Percentiles rank a stretch among this genome's conserved stretches.
Conservation (phyloP, 2,329 filamentous ascomycete genomes). For the Botrytis medusae region DNA sequence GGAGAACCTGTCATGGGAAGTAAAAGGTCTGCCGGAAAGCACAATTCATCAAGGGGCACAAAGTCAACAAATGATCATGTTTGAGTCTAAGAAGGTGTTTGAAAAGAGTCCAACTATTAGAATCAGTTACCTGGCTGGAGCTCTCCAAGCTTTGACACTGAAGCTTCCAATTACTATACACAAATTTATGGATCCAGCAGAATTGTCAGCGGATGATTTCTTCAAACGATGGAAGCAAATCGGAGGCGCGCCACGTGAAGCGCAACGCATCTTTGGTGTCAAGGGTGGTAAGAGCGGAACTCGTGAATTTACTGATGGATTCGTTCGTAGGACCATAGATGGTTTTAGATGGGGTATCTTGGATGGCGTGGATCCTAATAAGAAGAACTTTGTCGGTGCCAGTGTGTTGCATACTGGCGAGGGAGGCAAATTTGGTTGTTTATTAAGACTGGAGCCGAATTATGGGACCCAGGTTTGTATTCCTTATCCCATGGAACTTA, state of each 20-base stretch:
- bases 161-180: conserved; percentile 86
- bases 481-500: not conserved
- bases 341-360: conserved; percentile 90
- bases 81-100: conserved; percentile 82
- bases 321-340: conserved; percentile 70
- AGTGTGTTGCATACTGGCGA: conserved; percentile 80
- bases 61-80: conserved; percentile 91
- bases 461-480: conserved; percentile 78
- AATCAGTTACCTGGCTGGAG: conserved; percentile 90
- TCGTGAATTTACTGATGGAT: conserved; percentile 66
- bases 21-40: conserved; percentile 85
- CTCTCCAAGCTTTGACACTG: conserved; percentile 86
- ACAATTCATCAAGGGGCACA: conserved; percentile 73
- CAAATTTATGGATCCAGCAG: conserved; percentile 95
- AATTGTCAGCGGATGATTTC: conserved; percentile 86
- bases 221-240: conserved; percentile 99
- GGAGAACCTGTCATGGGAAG: conserved; percentile 73
- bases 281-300: conserved; percentile 53
- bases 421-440: conserved; percentile 88
- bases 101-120: conserved; percentile 84
- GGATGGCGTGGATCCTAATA: conserved; percentile 83
- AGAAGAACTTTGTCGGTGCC: conserved; percentile 89
- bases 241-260: conserved; percentile 80
- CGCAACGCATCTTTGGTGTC: conserved; percentile 80
- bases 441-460: conserved; percentile 93